phyloP scores from a whole-genome alignment of 1,139 yeast species.

The Suhomyces atakaporum region DNA sequence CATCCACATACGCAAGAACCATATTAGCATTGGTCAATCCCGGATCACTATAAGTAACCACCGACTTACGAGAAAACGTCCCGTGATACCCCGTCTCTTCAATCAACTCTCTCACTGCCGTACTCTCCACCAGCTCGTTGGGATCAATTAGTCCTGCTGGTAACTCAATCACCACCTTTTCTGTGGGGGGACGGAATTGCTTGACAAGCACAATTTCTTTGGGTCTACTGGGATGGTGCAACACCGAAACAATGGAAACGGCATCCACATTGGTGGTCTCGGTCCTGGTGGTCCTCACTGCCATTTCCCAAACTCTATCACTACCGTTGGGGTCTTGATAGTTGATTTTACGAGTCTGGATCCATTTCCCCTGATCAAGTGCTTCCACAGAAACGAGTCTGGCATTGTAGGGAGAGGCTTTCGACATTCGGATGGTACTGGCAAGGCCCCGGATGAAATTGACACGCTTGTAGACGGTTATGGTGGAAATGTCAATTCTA shows the following conservation, averaged over 20 bases:
- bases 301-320: slow-evolving; percentile 85
- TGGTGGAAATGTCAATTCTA: too few species aligned
- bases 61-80: slow-evolving; percentile 49
- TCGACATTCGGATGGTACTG: too few species aligned
- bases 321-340: slow-evolving; percentile 70
- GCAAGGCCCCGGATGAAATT: too few species aligned
- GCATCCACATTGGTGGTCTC: slow-evolving; percentile 73
- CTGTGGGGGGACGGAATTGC: slow-evolving; percentile 91
- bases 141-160: slow-evolving; percentile 96
- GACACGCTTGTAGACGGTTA: too few species aligned
- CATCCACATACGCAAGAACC: slow-evolving; percentile 74
- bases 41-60: slow-evolving; percentile 75
- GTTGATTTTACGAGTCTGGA: slow-evolving; percentile 56
- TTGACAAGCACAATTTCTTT: slow-evolving; percentile 69
- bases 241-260: slow-evolving; percentile 79
- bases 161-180: slow-evolving; percentile 83
- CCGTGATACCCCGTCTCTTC: slow-evolving; percentile 95
- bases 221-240: slow-evolving; percentile 49
- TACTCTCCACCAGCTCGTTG: slow-evolving; percentile 69
- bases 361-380: slow-evolving; percentile 43
- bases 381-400: slow-evolving; percentile 33
- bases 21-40: slow-evolving; percentile 92
- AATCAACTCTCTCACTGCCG: slow-evolving; percentile 82
- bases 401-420: slow-evolving; percentile 39
- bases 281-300: slow-evolving; percentile 78